Evolutionary conservation across 352 stramenopile genomes (phyloP), one percentile per base, ranked within the genome.

Genomic region (Pythium vanterpoolii): DNA sequence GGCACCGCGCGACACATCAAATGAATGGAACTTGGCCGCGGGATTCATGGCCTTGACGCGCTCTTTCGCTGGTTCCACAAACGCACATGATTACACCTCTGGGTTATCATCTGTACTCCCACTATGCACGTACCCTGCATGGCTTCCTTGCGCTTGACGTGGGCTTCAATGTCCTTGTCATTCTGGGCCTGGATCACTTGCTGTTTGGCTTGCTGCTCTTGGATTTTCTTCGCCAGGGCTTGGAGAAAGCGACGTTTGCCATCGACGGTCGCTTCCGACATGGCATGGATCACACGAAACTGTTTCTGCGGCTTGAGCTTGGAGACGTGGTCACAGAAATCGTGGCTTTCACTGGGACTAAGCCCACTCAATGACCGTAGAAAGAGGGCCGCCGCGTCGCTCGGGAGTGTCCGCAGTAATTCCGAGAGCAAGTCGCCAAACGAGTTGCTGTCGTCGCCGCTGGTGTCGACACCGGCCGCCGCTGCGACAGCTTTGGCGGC

Each of bases 241-340:
- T 77, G 36, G 5, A 94, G 65, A 40, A 92, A 94, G 46, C 83
- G 85, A 59, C 88, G 85, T 68, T 94, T 94, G 50, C 82, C 84
- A 10, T 90, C 78, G 0, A 90, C 62, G 30, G 80, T 85, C 19
- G 78, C 83, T 62, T 92, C 83, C 52, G 80, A 81, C 79, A 94
- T 89, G 33, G 84, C 82, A 40, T 87, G 85, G 56, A 94, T 90
- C 55, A 94, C 84, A 33, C 84, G 84, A 62, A 88, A 94, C 72
- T 94, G 83, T 64, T 94, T 94, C 64, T 90, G 78, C 34, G 84
- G 76, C 24, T 84, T 80, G 59, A 94, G 72, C 43, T 73, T 74
- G 48, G 75, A 67, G 44, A 94, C 77, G 49, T 94, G 90, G 43
- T 79, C 76, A 43, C 82, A 89, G 40, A 94, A 75, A 56, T 92